Base-by-base conservation (phyloP, 129 eudicot species). In the Gnaphalium uliginosum region DNA sequence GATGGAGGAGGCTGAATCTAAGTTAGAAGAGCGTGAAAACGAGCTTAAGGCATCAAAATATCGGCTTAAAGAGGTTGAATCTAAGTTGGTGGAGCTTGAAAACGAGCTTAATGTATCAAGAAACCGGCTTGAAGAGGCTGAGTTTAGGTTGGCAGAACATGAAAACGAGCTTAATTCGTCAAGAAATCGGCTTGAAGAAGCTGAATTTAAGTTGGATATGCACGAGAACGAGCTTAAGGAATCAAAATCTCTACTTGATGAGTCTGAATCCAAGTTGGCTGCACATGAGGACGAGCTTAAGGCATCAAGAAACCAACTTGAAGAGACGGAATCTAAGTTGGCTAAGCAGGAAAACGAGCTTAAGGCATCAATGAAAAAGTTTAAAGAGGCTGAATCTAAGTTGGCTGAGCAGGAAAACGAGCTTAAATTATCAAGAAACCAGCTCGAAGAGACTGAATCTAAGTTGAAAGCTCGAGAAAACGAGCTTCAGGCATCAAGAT, bases 171-270 rank as follows among this genome's bases (percentile, higher is more conserved):
- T 85, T 24, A 84, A 81, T 30, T 79, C 71, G 29, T 79, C 85
- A 79, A 73, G 64, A 21, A 70, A 69, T 8, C 76, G 77, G 71
- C 78, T 72, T 25, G 71, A 77, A 65, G 92, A 86, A 53, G 67
- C 87, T 39, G 96, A 86, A 68, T 82, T 79, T 64, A 84, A 69
- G 78, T 72, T 86, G 43, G 83, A 60, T 83, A 80, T 50, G 80
- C 21, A 69, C n/a, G 86, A 80, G 72, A 65, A 63, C 33, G 86
- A 85, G 72, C 88, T 86, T 37, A 79, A 48, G 22, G 48, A 4
- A 50, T 63, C 71, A 4, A 61, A 4, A 63, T 13, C 14, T 17
- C 59, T 26, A 56, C 29, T 60, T 26, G 11, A 60, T 41, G 80
- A 77, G 48, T 25, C 85, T 63, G 84, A 82, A 75, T 76, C 35